Base-by-base conservation (phyloP, 2,329 filamentous ascomycete genomes). In the Colletotrichum sp. region DNA sequence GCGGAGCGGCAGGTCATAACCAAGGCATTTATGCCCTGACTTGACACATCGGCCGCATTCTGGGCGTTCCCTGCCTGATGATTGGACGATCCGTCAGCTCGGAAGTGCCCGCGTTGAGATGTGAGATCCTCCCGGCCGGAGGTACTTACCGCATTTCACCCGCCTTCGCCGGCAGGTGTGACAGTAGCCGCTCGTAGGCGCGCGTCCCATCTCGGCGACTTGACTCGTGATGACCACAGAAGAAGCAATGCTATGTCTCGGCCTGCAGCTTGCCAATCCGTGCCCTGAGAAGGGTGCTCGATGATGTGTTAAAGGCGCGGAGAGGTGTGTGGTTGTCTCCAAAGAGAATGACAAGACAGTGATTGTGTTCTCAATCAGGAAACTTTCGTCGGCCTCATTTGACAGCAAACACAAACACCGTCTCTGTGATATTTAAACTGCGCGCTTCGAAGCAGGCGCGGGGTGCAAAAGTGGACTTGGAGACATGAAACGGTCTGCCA, bases 141-240 rank as follows among this genome's bases (percentile, higher is more conserved):
- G 8, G 1, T 27, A 57, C 57, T 59, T 30, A 71, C 72, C 72
- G 32, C 72, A 75, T 30, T 71, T 75, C 11, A 75, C 72, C 22
- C 72, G 30, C 12, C 72, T 71, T 11, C 61, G 59, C n/a, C 72
- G 44, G 9, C 68, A 75, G 29, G 72, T 75, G 22, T 71, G 72
- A 9, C 72, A 75, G 39, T 75, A 75, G 32, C 72, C 72, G 44
- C 72, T 75, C 5, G 57, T 59, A 6, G 72, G 72, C 13, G 68
- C 34, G 19, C 72, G 72, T 11, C 72, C 68, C 72, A 75, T 75
- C 25, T 32, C 25, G 49, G 55, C 55, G n/a, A 13, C 55, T 49
- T 52, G 22, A 52, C n/a, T 22, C 44, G 44, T 22, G n/a, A 52
- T 52, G 44, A 11, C 1, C n/a, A 22, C 0, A 5, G 44, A 52